Percentiles rank a stretch among this genome's conserved stretches.
phyloP scores from a whole-genome alignment of 768 basidiomycete genomes.

The Calocera viscosa region DNA sequence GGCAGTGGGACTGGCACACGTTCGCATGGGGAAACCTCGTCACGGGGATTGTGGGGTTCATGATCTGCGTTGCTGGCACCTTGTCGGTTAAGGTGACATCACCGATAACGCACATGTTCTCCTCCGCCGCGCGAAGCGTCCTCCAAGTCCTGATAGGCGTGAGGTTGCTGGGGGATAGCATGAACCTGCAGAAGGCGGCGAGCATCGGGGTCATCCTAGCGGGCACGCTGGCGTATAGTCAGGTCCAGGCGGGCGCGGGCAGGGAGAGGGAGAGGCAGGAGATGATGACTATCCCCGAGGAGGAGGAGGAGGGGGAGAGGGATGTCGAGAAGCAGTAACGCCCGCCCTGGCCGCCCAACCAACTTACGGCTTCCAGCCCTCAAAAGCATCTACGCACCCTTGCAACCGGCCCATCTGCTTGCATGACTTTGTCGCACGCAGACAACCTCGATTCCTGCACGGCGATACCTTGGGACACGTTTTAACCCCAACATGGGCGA shows the following conservation, averaged over 20 bases:
- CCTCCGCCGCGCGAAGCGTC: neutral
- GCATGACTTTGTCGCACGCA: no score
- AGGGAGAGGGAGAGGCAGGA: neutral
- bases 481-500: no score
- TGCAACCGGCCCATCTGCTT: no score
- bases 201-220: neutral
- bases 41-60: neutral
- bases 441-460: neutral
- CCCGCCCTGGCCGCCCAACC: no score
- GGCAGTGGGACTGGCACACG: constrained; percentile 11
- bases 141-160: neutral
- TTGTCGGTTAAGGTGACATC: neutral
- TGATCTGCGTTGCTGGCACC: neutral
- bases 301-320: neutral
- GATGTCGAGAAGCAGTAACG: constrained; percentile 3
- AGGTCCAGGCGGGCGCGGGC: neutral
- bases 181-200: neutral
- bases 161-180: neutral
- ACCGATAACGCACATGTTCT: neutral
- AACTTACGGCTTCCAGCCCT: no score
- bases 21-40: neutral
- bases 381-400: no score
- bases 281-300: neutral
- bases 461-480: no score
- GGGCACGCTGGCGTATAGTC: neutral